Evolutionary conservation across 2,329 filamentous ascomycete genomes (phyloP), one percentile per base, ranked within the genome.

Genomic region (Paraphaeosphaeria sporulosa): DNA sequence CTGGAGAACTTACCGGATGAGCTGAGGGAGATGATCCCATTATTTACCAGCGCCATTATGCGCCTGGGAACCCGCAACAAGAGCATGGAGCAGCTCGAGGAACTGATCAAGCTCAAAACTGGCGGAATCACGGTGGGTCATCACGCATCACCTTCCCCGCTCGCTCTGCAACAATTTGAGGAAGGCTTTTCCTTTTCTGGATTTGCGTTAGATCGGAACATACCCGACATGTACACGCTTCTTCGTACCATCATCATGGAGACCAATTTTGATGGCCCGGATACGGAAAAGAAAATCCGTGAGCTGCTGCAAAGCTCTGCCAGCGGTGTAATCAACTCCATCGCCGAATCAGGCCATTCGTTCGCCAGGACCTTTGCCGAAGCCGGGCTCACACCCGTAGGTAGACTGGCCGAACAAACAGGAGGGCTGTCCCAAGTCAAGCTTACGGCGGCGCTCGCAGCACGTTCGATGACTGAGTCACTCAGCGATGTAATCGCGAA

Each of bases 61-160:
- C 90, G 95, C 21, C 85, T 99, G 9, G 95, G 95, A 15, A 99
- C 94, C 2, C 91, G 90, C 69, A 87, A 89, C 61, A 91, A 91
- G 84, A 89, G 89, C 0, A 97, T 97, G 90, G 95, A 97, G 76
- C 89, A 97, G 76, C 86, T 98, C 54, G 95, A 99, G 78, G 95
- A 98, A 72, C 80, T 94, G 57, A 97, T 99, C 77, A 98, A 98
- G 78, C 85, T 98, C 32, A 96, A 96, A 81, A 98, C 95, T 1
- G 95, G 95, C 21, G 95, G 95, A 10, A 87, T 99, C 40, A 91
- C 89, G 2, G 89, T 96, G 17, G 89, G 90, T 1, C 94, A 97
- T 68, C 91, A 96, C 78, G 87, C 90, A n/a, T 89, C 90, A 0
- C 87, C 94, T 0, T 93, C 89, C 2, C 92, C 94, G 0, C 85